Evolutionary conservation across 1,139 yeast genomes (phyloP), one percentile per base, ranked within the genome.

Genomic region (Yamadazyma sp.): DNA sequence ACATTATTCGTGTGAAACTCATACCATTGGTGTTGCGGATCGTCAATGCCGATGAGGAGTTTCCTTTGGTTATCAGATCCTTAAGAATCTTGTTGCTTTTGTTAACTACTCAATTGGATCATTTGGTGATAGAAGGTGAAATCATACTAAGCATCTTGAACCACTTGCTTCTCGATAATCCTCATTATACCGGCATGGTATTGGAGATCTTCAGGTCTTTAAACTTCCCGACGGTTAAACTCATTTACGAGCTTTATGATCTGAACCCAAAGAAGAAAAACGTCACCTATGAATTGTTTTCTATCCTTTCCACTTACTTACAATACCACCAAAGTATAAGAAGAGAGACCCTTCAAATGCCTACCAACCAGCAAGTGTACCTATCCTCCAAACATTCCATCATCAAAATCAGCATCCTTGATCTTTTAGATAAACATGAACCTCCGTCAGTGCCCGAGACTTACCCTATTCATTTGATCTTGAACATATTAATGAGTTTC

Each of bases 11-110:
- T 53, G 74, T 78, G 1, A 75, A 81, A 42, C 76, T 87, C 1
- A 83, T 87, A 2, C 97, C 98, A 0, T 69, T 87, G 5, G 64
- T 91, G 24, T 63, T 92, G 18, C 66, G 92, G 31, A 73, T 89
- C 34, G 64, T 66, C 41, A 44, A 91, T 0, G 76, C 81, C 9
- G 64, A 76, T 17, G 75, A 74, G 37, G 82, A 74, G 34, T 91
- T 87, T 53, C 74, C 92, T 0, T 69, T 83, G 7, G 76, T 81
- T 31, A 83, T 85, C 1, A 73, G 98, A 46, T 83, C 87, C 5
- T 78, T 88, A 41, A 71, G 98, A 41, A 74, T 89, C 11, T 69
- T 87, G 10, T 73, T 75, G 35, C 64, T 87, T 5, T 58, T 89
- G 33, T 62, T 89, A 11, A 66, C 77, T 15, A 71, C 80, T 9